A percentile compares a stretch with the other conserved stretches of the same genome.
Conservation (phyloP, 495 filamentous ascomycete species). For the Lentithecium fluviatile region DNA sequence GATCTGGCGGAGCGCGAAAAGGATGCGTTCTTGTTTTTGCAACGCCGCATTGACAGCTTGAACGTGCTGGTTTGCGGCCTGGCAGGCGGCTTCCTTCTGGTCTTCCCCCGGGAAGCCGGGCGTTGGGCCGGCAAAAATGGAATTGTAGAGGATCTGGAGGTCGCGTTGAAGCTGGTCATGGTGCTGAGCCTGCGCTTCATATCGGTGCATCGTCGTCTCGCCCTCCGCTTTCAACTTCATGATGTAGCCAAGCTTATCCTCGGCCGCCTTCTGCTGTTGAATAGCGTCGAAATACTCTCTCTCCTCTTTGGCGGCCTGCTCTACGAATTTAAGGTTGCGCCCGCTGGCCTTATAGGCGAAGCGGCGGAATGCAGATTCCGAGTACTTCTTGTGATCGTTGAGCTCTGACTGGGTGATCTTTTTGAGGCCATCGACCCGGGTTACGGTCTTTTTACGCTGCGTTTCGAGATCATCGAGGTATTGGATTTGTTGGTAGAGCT, state of each 20-base stretch:
- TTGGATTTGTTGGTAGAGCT: constrained; percentile 43
- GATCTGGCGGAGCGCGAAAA: constrained; percentile 30
- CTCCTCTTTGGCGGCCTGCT: constrained; percentile 50
- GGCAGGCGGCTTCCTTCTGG: constrained; percentile 39
- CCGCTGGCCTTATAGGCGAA: constrained; percentile 49
- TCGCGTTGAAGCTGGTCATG: constrained; percentile 42
- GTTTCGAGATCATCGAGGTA: constrained; percentile 45
- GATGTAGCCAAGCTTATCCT: constrained; percentile 43
- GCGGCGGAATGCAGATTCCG: constrained; percentile 49
- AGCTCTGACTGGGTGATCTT: constrained; percentile 44
- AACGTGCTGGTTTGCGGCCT: constrained; percentile 33
- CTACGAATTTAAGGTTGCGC: constrained; percentile 44
- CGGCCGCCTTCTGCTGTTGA: constrained; percentile 44
- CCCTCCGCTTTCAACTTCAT: constrained; percentile 25
- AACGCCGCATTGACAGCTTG: constrained; percentile 30
- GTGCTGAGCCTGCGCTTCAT: constrained; percentile 31
- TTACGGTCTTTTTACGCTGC: constrained; percentile 35
- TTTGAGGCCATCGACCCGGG: constrained; percentile 34
- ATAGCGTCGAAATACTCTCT: constrained; percentile 50
- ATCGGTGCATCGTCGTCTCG: constrained; percentile 8
- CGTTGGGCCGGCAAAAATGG: constrained; percentile 50
- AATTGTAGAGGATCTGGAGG: constrained; percentile 35
- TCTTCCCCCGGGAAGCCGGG: constrained; percentile 52
- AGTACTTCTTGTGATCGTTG: constrained; percentile 51
- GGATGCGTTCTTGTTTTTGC: constrained; percentile 37